Percentiles rank a stretch among this genome's conserved stretches.
These are phyloP conservation scores for Xerocomellus amylosporus DNA, from an alignment of 768 basidiomycete genomes.

Conservation along the genomic window DNA sequence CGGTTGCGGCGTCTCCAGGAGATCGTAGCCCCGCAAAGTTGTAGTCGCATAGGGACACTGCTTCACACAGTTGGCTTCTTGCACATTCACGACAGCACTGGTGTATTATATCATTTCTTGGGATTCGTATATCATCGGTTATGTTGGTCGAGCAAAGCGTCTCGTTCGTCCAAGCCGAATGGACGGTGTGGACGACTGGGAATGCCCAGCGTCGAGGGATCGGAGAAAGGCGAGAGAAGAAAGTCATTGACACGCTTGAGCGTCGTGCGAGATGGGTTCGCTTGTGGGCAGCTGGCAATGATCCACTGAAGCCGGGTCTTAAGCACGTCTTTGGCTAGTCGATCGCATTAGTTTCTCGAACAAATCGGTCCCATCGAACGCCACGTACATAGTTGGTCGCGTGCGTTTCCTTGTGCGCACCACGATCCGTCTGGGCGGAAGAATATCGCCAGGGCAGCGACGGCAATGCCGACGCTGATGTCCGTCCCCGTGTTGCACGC, in stretches of 20 bases:
- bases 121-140: not conserved
- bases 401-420: conserved; percentile 1
- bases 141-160: not conserved
- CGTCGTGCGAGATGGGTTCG: conserved; percentile 81
- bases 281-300: conserved; percentile 65
- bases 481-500: conserved; percentile 61
- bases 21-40: not conserved
- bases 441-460: conserved; percentile 54
- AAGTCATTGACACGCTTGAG: conserved; percentile 78
- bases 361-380: not conserved
- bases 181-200: not conserved
- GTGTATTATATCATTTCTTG: not conserved
- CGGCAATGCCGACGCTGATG: conserved; percentile 57
- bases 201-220: not conserved
- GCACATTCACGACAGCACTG: not conserved
- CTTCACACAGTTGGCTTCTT: not conserved
- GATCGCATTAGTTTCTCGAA: not conserved
- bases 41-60: not conserved
- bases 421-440: conserved; percentile 54
- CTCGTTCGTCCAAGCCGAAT: not conserved
- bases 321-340: conserved; percentile 57
- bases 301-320: conserved; percentile 83
- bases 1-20: conserved; percentile 22
- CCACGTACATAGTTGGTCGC: conserved; percentile 23
- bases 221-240: conserved; percentile 45